These are phyloP conservation scores for Aspergillus ellipticus DNA, from an alignment of 495 filamentous ascomycete genomes.

Conservation along the genomic window DNA sequence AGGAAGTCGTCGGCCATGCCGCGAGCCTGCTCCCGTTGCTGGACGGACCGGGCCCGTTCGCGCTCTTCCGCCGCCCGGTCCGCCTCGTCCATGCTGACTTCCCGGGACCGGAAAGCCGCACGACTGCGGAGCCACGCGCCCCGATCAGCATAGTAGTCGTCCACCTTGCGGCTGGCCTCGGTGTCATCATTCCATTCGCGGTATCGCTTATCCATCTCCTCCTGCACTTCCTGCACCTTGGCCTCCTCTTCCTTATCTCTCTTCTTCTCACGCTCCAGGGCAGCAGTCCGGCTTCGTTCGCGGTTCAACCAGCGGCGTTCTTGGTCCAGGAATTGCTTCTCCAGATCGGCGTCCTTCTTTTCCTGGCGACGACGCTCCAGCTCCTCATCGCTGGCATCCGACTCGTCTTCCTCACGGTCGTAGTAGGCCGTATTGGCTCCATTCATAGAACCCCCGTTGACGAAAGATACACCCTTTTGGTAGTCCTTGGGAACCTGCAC, in stretches of 20 bases:
- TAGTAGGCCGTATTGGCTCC: slow-evolving; percentile 48
- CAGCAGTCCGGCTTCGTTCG: slow-evolving; percentile 76
- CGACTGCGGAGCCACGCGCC: slow-evolving; percentile 82
- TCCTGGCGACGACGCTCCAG: slow-evolving; percentile 68
- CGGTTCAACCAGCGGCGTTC: slow-evolving; percentile 88
- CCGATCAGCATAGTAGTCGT: slow-evolving; percentile 84
- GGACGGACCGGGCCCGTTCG: slow-evolving; percentile 63
- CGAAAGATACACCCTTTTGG: slow-evolving; percentile 79
- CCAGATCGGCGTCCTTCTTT: slow-evolving; percentile 68
- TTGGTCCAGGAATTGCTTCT: slow-evolving; percentile 80
- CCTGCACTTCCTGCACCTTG: slow-evolving; percentile 54
- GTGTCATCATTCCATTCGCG: slow-evolving; percentile 85
- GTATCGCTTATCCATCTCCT: slow-evolving; percentile 69
- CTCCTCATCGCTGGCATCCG: slow-evolving; percentile 83
- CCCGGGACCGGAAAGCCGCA: slow-evolving; percentile 63
- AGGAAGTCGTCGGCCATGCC: slow-evolving; percentile 94
- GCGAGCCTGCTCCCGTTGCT: slow-evolving; percentile 72
- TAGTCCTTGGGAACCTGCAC: slow-evolving; percentile 72
- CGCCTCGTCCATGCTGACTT: slow-evolving; percentile 70
- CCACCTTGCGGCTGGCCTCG: slow-evolving; percentile 66
- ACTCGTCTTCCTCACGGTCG: slow-evolving; percentile 78
- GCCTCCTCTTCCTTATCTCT: slow-evolving; percentile 69
- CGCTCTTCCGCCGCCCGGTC: slow-evolving; percentile 76
- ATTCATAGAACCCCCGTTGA: slow-evolving; percentile 74
- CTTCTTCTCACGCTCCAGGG: slow-evolving; percentile 75